Conservation (phyloP, 139 green algal genomes). For the Tetradesmus obliquus region DNA sequence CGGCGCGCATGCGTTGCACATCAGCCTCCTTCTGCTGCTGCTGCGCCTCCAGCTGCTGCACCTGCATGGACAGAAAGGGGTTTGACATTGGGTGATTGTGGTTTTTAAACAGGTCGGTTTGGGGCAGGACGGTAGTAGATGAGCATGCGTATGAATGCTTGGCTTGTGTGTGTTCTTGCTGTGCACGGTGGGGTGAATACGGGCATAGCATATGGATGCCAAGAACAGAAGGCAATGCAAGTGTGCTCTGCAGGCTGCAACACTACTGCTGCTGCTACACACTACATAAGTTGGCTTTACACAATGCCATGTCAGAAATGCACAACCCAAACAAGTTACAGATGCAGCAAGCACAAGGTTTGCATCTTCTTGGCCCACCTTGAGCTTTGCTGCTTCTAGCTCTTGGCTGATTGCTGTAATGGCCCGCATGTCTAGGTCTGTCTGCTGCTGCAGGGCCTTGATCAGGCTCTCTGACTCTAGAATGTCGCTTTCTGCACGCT, state of each 20-base stretch:
- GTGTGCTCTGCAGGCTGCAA: too few relatives aligned
- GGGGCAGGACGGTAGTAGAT: too few relatives aligned
- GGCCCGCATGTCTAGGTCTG: conserved; percentile 27
- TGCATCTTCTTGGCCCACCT: not conserved
- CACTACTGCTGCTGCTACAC: too few relatives aligned
- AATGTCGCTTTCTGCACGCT: conserved; percentile 6
- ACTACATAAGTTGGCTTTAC: too few relatives aligned
- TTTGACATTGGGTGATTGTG: too few relatives aligned
- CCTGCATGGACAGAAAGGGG: not conserved
- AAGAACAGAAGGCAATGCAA: too few relatives aligned
- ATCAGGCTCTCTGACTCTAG: conserved; percentile 35
- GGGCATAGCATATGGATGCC: too few relatives aligned
- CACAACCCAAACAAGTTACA: not conserved
- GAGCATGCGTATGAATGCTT: too few relatives aligned
- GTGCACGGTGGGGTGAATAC: too few relatives aligned
- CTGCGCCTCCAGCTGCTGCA: conserved; percentile 41
- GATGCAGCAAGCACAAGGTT: not conserved
- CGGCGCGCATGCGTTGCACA: not conserved
- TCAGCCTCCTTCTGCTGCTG: conserved; percentile 41
- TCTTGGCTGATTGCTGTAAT: conserved; percentile 19
- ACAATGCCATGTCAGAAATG: too few relatives aligned
- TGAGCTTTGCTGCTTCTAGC: conserved; percentile 24
- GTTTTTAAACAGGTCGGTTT: too few relatives aligned
- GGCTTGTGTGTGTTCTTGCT: too few relatives aligned
- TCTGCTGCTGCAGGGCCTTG: conserved; percentile 38